Conservation (phyloP, 2,329 filamentous ascomycete genomes). For the Celoporthe dispersa region DNA sequence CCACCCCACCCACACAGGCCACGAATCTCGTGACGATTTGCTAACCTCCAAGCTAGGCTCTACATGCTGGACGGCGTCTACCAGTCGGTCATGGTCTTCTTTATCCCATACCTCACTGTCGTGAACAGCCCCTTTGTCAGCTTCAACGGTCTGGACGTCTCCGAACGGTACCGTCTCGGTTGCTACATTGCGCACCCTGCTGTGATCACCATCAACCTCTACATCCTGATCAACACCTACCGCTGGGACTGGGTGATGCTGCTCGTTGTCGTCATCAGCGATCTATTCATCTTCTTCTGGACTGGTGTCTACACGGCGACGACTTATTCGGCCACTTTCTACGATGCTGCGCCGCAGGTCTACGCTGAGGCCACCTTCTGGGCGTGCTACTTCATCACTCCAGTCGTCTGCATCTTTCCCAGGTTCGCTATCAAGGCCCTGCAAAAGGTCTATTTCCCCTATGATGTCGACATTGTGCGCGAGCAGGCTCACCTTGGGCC, state of each 20-base stretch:
- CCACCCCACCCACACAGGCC: neutral
- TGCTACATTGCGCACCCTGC: slow-evolving; percentile 84
- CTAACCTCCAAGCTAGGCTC: slow-evolving; percentile 58
- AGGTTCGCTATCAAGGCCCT: slow-evolving; percentile 84
- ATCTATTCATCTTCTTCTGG: slow-evolving; percentile 91
- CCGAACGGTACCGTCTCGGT: slow-evolving; percentile 83
- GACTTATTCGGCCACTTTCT: slow-evolving; percentile 62
- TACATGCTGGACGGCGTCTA: slow-evolving; percentile 97
- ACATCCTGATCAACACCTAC: slow-evolving; percentile 95
- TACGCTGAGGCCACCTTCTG: slow-evolving; percentile 86
- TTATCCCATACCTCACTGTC: slow-evolving; percentile 86
- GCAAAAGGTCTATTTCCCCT: slow-evolving; percentile 93
- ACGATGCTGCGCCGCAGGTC: slow-evolving; percentile 75
- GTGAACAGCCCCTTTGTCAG: slow-evolving; percentile 69
- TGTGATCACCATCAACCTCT: slow-evolving; percentile 87
- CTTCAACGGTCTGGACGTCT: slow-evolving; percentile 73
- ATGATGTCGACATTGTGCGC: slow-evolving; percentile 92
- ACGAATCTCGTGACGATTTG: neutral
- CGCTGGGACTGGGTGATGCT: slow-evolving; percentile 98
- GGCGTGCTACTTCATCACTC: slow-evolving; percentile 78
- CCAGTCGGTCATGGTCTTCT: slow-evolving; percentile 92
- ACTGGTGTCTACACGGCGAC: slow-evolving; percentile 78
- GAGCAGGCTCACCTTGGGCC: slow-evolving; percentile 85
- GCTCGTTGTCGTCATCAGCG: slow-evolving; percentile 80
- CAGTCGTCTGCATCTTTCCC: slow-evolving; percentile 82